These are phyloP conservation scores for Tulasnella sp. DNA, from an alignment of 768 basidiomycete species.

Conservation along the genomic window DNA sequence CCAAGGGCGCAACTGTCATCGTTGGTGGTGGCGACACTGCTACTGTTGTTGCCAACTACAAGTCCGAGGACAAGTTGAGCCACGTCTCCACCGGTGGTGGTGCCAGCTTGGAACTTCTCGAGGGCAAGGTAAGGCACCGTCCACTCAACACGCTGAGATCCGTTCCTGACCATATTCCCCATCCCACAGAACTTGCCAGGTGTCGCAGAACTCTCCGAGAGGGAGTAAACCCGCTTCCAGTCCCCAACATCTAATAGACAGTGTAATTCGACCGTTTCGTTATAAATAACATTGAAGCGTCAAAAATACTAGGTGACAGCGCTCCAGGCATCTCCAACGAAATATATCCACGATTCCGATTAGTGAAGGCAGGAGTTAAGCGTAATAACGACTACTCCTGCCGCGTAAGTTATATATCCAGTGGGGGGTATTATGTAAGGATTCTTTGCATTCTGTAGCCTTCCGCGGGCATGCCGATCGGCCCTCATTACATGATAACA, in stretches of 20 bases:
- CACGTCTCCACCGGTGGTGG: constrained; percentile 97
- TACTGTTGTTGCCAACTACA: constrained; percentile 86
- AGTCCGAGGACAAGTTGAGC: constrained; percentile 81
- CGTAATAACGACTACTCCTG: background rate
- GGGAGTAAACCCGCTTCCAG: constrained; percentile 41
- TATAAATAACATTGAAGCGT: constrained; percentile 14
- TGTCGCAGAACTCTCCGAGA: constrained; percentile 85
- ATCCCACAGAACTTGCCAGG: constrained; percentile 70
- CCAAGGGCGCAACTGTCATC: constrained; percentile 85
- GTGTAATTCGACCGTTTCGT: constrained; percentile 12
- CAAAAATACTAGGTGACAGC: background rate
- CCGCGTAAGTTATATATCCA: constrained; percentile 1
- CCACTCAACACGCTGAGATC: background rate
- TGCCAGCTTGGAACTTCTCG: constrained; percentile 89
- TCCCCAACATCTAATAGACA: constrained; percentile 16
- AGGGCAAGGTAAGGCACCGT: constrained; percentile 78
- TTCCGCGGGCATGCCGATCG: background rate
- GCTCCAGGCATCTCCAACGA: background rate
- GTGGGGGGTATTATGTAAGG: constrained; percentile 9
- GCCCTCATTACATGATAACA: constrained; percentile 45
- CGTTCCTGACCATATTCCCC: constrained; percentile 31
- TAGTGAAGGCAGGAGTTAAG: background rate
- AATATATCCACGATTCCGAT: background rate
- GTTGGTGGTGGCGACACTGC: constrained; percentile 96
- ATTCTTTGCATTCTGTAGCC: background rate